A percentile compares a stretch with the other conserved stretches of the same genome.
Evolutionary conservation across 441 rosid genomes (phyloP).

Genomic region (Biscutella laevigata): DNA sequence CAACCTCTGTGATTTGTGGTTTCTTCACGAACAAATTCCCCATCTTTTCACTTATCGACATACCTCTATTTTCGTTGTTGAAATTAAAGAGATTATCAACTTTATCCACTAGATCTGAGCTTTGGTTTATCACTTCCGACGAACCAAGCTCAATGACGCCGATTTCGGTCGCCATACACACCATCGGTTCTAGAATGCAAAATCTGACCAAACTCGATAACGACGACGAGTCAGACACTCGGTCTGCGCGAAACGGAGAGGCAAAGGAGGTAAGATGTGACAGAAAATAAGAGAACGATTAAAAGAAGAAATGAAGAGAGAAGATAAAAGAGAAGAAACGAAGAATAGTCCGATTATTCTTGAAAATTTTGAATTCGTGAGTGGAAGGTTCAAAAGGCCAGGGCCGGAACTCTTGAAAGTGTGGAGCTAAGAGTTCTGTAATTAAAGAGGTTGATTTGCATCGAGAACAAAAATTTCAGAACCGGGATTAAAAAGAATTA

Average conservation of each 20-base stretch:
- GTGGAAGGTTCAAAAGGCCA: no score
- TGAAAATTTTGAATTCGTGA: no score
- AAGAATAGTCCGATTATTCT: no score
- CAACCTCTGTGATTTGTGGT: conserved; percentile 89
- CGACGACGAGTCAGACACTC: conserved; percentile 41
- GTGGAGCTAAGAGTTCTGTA: no score
- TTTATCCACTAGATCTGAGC: conserved; percentile 76
- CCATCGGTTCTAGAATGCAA: no score
- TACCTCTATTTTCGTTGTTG: no score
- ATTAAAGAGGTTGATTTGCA: no score
- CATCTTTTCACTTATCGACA: conserved; percentile 30
- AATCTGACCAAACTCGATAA: conserved; percentile 40
- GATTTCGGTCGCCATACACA: conserved; percentile 66
- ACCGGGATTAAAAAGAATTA: no score
- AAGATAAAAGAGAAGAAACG: no score
- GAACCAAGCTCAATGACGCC: conserved; percentile 94
- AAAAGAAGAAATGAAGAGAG: conserved; percentile 32
- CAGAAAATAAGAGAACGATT: conserved; percentile 28
- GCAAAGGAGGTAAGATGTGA: conserved; percentile 33
- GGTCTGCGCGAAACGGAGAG: conserved; percentile 34
- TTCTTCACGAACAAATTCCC: conserved; percentile 87
- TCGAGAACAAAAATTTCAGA: no score
- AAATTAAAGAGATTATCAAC: conserved; percentile 62
- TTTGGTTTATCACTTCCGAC: conserved; percentile 53
- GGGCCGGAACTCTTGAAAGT: no score